phyloP scores from a whole-genome alignment of 306 rosid genomes.

The Erythrophleum fordii region DNA sequence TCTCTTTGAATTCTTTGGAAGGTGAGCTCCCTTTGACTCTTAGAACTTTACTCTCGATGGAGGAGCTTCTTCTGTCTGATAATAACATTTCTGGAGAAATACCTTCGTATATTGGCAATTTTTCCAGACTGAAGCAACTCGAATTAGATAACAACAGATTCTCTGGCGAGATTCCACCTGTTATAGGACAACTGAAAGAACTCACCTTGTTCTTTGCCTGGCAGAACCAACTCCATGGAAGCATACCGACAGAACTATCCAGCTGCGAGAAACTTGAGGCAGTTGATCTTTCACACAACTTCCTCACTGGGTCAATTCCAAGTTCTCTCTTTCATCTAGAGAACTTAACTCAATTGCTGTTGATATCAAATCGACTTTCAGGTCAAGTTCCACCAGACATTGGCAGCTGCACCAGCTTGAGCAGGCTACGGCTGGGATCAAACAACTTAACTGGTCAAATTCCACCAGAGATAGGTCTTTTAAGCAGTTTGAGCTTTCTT shows the following conservation, averaged over 20 bases:
- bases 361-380: constrained; percentile 83
- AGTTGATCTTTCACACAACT: constrained; percentile 86
- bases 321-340: constrained; percentile 72
- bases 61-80: constrained; percentile 78
- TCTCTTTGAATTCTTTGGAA: constrained; percentile 76
- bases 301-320: constrained; percentile 76
- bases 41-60: constrained; percentile 59
- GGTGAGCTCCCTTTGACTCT: constrained; percentile 74
- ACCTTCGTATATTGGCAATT: constrained; percentile 75
- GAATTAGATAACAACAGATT: constrained; percentile 91
- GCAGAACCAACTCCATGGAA: constrained; percentile 86
- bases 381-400: constrained; percentile 78
- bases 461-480: constrained; percentile 74
- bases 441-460: constrained; percentile 78
- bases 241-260: constrained; percentile 74
- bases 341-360: constrained; percentile 78
- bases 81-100: constrained; percentile 75
- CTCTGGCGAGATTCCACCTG: constrained; percentile 76
- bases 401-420: constrained; percentile 74
- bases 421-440: constrained; percentile 84
- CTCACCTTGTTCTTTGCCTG: constrained; percentile 87
- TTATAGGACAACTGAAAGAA: constrained; percentile 73
- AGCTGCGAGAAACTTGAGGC: constrained; percentile 88
- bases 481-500: constrained; percentile 71
- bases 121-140: constrained; percentile 74